These are phyloP conservation scores for Marasmius fiardii DNA, from an alignment of 1,284 basidiomycete species.

Conservation along the genomic window DNA sequence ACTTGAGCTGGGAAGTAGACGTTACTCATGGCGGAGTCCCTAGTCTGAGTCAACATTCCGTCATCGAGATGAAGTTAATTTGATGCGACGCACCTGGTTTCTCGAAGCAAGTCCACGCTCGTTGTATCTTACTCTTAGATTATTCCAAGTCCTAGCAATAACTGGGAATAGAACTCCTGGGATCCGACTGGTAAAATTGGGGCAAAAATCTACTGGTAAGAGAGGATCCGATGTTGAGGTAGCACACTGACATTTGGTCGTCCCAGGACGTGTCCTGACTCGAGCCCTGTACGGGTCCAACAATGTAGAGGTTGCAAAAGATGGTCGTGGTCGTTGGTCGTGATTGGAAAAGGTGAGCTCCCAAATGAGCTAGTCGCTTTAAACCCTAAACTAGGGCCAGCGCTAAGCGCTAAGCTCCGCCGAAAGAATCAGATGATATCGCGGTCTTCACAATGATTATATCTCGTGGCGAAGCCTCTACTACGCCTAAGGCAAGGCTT, in stretches of 20 bases:
- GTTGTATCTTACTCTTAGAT: no score
- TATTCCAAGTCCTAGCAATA: no score
- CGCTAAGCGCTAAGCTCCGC: no score
- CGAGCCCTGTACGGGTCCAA: background rate
- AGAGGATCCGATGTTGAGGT: background rate
- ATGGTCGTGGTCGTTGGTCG: no score
- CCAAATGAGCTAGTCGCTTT: no score
- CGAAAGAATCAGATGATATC: no score
- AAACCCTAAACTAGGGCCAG: background rate
- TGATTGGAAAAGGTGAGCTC: no score
- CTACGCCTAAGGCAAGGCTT: no score
- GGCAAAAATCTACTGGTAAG: background rate
- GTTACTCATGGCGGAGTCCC: slow-evolving; percentile 42
- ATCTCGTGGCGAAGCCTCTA: no score
- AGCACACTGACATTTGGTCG: background rate
- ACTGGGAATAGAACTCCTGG: background rate
- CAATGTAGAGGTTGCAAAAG: background rate
- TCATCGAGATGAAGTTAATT: background rate
- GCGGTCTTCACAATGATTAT: no score
- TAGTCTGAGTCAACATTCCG: background rate
- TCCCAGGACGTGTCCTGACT: background rate
- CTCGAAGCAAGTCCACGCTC: no score
- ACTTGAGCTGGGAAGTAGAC: slow-evolving; percentile 59
- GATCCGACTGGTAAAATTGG: background rate
- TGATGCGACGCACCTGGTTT: no score